Evolutionary conservation across 2,329 filamentous ascomycete genomes (phyloP).

Genomic region (Pseudogymnoascus sp.): DNA sequence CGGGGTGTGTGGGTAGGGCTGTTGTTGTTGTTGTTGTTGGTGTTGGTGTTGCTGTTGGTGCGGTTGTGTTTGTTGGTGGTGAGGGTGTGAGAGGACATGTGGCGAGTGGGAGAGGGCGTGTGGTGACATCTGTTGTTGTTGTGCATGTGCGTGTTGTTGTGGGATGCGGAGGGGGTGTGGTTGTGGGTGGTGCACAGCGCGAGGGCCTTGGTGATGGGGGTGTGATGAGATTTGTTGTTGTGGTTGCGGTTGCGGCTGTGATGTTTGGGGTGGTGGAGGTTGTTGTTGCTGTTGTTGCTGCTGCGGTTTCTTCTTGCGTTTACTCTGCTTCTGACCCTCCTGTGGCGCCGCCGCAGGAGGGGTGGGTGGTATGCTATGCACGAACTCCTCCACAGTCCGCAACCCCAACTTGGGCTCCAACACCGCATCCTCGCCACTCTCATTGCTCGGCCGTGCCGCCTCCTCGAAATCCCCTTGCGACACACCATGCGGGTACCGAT

Average conservation of each 20-base stretch:
- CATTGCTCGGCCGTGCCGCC: constrained; percentile 59
- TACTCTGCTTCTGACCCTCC: neutral
- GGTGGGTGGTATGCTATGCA: neutral
- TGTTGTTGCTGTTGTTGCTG: neutral
- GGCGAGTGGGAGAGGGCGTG: neutral
- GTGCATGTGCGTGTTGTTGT: neutral
- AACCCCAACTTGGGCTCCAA: constrained; percentile 38
- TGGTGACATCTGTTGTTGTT: neutral
- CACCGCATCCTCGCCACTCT: constrained; percentile 77
- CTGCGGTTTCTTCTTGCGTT: neutral
- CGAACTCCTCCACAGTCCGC: constrained; percentile 4
- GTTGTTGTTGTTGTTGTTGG: neutral
- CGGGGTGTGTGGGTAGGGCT: neutral
- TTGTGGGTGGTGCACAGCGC: neutral
- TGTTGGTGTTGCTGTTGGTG: neutral
- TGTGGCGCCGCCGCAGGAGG: neutral
- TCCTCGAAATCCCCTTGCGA: constrained; percentile 77
- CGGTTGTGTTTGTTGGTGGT: too few relatives aligned
- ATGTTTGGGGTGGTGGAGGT: neutral
- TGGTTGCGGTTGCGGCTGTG: neutral
- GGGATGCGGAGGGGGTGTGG: neutral
- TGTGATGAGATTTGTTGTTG: constrained; percentile 3
- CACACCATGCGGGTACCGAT: constrained; percentile 86
- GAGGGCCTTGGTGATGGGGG: neutral
- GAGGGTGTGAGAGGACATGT: neutral